These are phyloP conservation scores for Gentiana straminea DNA, from an alignment of 257 asterid genomes.

Conservation along the genomic window DNA sequence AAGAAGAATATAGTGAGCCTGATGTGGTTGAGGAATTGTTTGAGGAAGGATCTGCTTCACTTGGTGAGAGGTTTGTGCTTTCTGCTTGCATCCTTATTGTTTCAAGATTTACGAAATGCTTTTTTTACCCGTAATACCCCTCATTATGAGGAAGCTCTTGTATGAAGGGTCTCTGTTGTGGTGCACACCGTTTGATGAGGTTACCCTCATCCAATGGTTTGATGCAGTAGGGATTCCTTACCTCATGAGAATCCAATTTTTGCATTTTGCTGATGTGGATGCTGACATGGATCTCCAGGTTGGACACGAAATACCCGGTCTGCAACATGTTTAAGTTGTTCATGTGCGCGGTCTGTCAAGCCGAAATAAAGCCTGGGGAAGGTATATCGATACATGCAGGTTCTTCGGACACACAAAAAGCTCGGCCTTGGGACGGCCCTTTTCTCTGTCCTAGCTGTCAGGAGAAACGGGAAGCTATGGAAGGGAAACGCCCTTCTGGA, in stretches of 20 bases:
- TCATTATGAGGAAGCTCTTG: too few species aligned
- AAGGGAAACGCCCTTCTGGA: slow-evolving; percentile 75
- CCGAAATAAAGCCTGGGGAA: slow-evolving; percentile 85
- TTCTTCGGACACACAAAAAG: slow-evolving; percentile 37
- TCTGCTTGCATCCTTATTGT: background rate
- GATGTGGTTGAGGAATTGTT: slow-evolving; percentile 78
- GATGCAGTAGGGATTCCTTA: background rate
- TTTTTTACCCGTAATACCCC: too few species aligned
- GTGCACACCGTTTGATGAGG: background rate
- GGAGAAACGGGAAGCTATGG: slow-evolving; percentile 96
- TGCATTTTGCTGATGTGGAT: slow-evolving; percentile 4
- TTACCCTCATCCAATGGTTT: background rate
- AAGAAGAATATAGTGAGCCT: slow-evolving; percentile 46
- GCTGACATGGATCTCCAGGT: slow-evolving; percentile 30
- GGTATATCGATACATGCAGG: slow-evolving; percentile 76
- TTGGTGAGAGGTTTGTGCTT: slow-evolving; percentile 63
- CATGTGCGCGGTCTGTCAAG: slow-evolving; percentile 93
- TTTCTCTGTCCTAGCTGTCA: slow-evolving; percentile 95
- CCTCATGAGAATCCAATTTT: background rate
- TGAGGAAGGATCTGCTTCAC: slow-evolving; percentile 94
- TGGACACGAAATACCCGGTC: slow-evolving; percentile 82
- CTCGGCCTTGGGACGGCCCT: slow-evolving; percentile 98
- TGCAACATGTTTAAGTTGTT: slow-evolving; percentile 96
- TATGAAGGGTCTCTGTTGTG: background rate
- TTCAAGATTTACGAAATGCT: background rate